Evolutionary conservation across 768 basidiomycete species (phyloP).

Genomic region (Paxillus ammoniavirescens): DNA sequence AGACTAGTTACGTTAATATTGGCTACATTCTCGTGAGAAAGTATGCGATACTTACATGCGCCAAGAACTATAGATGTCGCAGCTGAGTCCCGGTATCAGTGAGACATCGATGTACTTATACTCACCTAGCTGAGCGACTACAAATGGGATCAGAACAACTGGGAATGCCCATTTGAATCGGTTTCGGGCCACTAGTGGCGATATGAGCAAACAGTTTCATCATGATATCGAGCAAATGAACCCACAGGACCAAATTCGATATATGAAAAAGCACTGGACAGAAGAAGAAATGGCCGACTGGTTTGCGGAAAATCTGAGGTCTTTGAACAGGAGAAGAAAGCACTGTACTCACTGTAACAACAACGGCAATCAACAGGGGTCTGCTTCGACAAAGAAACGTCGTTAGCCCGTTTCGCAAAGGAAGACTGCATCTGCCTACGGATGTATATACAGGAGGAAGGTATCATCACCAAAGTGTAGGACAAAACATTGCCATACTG

Average conservation of each 20-base stretch:
- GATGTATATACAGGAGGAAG: slow-evolving; percentile 14
- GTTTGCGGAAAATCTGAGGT: slow-evolving; percentile 11
- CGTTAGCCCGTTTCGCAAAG: slow-evolving; percentile 7
- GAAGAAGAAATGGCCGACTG: slow-evolving; percentile 20
- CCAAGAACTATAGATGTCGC: slow-evolving; percentile 10
- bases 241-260: slow-evolving; percentile 22
- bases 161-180: slow-evolving; percentile 20
- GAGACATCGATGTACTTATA: not conserved
- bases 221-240: slow-evolving; percentile 1
- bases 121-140: slow-evolving; percentile 18
- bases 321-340: not conserved
- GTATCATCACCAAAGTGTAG: slow-evolving; percentile 18
- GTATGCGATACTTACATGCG: slow-evolving; percentile 5
- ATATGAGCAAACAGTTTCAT: not conserved
- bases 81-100: not conserved
- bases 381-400: slow-evolving; percentile 1
- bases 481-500: slow-evolving; percentile 25
- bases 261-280: slow-evolving; percentile 26
- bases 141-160: slow-evolving; percentile 14
- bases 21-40: not conserved
- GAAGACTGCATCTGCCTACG: slow-evolving; percentile 15
- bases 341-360: slow-evolving; percentile 17
- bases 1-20: slow-evolving; percentile 9
- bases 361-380: slow-evolving; percentile 18
- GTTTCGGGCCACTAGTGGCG: slow-evolving; percentile 8